phyloP scores from a whole-genome alignment of 2,329 filamentous ascomycete species.

The Pyrenochaeta sp. region DNA sequence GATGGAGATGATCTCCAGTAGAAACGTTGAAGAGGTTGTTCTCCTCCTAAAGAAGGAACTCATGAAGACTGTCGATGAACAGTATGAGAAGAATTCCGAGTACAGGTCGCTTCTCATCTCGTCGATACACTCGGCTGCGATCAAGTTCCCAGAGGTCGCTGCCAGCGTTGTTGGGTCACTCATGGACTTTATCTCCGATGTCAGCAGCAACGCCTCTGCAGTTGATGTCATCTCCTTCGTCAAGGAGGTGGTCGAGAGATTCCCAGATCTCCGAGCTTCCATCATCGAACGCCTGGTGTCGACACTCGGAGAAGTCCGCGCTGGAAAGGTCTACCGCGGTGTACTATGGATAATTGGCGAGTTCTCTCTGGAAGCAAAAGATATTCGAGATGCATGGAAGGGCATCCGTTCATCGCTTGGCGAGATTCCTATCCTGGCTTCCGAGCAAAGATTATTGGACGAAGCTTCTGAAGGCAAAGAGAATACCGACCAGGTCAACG shows the following conservation, averaged over 20 bases:
- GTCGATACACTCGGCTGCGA: constrained; percentile 97
- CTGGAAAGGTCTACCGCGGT: constrained; percentile 96
- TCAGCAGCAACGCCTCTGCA: constrained; percentile 96
- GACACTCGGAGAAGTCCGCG: constrained; percentile 90
- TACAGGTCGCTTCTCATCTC: constrained; percentile 89
- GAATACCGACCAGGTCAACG: constrained; percentile 76
- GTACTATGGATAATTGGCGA: constrained; percentile 98
- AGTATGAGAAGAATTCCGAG: constrained; percentile 81
- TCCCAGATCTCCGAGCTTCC: constrained; percentile 84
- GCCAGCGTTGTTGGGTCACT: constrained; percentile 94
- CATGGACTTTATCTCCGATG: constrained; percentile 99
- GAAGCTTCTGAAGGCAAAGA: constrained; percentile 72
- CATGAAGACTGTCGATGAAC: constrained; percentile 95
- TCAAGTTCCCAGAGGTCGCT: constrained; percentile 98
- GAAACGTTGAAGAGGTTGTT: constrained; percentile 98
- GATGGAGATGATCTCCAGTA: constrained; percentile 97
- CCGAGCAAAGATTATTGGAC: constrained; percentile 90
- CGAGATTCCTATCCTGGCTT: constrained; percentile 95
- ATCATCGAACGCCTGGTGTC: constrained; percentile 90
- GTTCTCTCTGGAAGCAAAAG: constrained; percentile 91
- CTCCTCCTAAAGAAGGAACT: constrained; percentile 97
- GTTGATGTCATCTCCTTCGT: constrained; percentile 99
- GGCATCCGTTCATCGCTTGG: constrained; percentile 91
- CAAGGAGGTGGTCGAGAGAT: constrained; percentile 98
- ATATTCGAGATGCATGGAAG: constrained; percentile 97